These are phyloP conservation scores for Coniferiporia sulphurascens DNA, from an alignment of 1,284 basidiomycete genomes.

Conservation along the genomic window DNA sequence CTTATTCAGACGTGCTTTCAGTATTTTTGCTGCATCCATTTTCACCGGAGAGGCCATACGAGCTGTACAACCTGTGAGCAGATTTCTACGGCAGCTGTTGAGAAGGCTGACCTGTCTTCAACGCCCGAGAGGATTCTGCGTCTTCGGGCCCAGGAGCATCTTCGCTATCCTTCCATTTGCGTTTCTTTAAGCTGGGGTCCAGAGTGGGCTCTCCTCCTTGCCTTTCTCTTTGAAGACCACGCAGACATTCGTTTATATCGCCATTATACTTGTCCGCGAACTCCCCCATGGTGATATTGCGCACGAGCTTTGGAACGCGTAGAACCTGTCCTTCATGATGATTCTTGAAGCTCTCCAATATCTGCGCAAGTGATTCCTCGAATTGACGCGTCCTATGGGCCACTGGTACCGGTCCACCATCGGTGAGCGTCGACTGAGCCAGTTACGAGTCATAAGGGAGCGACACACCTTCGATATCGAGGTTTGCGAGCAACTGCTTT, in stretches of 20 bases:
- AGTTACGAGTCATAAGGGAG: background rate
- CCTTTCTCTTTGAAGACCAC: slow-evolving; percentile 56
- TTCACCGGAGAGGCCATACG: slow-evolving; percentile 15
- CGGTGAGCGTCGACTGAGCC: slow-evolving; percentile 12
- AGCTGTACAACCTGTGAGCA: slow-evolving; percentile 5
- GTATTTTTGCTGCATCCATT: slow-evolving; percentile 12
- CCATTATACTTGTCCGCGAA: slow-evolving; percentile 74
- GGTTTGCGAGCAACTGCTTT: slow-evolving; percentile 64
- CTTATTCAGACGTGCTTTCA: slow-evolving; percentile 14
- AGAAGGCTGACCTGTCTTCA: slow-evolving; percentile 53
- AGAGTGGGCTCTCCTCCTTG: slow-evolving; percentile 40
- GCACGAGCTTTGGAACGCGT: slow-evolving; percentile 70
- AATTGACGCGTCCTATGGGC: slow-evolving; percentile 65
- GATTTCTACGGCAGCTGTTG: background rate
- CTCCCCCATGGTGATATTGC: slow-evolving; percentile 65
- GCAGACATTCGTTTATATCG: slow-evolving; percentile 61
- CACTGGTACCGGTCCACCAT: slow-evolving; percentile 38
- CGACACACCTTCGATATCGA: slow-evolving; percentile 69
- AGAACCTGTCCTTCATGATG: slow-evolving; percentile 70
- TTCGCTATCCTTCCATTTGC: slow-evolving; percentile 56
- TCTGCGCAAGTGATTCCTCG: slow-evolving; percentile 64
- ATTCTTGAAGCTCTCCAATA: slow-evolving; percentile 61
- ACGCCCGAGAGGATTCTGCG: slow-evolving; percentile 40
- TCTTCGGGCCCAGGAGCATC: slow-evolving; percentile 27
- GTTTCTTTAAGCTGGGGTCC: slow-evolving; percentile 61